Evolutionary conservation across 2,329 filamentous ascomycete species (phyloP), one percentile per base, ranked within the genome.

Genomic region (Myotisia sp.): DNA sequence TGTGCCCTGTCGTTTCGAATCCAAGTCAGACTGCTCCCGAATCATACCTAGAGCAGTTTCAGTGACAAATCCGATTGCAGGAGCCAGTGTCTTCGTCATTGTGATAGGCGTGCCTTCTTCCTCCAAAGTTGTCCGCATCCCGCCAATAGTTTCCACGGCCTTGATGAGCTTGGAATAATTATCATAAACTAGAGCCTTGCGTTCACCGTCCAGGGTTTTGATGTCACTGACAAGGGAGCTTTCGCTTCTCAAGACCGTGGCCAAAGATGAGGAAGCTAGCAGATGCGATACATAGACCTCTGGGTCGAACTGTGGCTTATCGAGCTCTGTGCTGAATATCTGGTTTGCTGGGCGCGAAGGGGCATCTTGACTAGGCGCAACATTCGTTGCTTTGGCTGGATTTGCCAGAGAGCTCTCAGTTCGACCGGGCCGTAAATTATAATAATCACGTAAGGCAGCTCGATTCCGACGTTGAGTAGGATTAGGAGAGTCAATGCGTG

Each of bases 121-220:
- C 43, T 64, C 62, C 55, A 66, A 64, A 37, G 60, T 64, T 37
- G 47, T 50, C 20, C 62, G 52, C 62, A 66, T 65, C 61, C 82
- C 84, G 32, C 81, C 72, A 49, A 98, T 98, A 3, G 87, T 95
- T 57, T 93, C 87, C 7, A 92, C 94, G 1, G 90, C 90, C n/a
- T 79, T 74, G 45, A 98, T 94, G 45, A 98, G 62, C 60, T 95
- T 95, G 46, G 80, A 90, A 58, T 95, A 98, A 54, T 98, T 98
- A 55, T 98, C 87, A 56, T 98, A 98, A 3, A 98, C 90, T 41
- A 98, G 62, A 2, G 87, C 86, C 61, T 98, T 98, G 57, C 90
- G 80, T 67, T 98, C 90, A 16, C 87, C 87, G 50, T 95, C 90
- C 12, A 98, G 67, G 2, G 83, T 86, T 23, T 85, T 65, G 30